Evolutionary conservation across 257 asterid genomes (phyloP).

Genomic region (Hygrophila difformis): DNA sequence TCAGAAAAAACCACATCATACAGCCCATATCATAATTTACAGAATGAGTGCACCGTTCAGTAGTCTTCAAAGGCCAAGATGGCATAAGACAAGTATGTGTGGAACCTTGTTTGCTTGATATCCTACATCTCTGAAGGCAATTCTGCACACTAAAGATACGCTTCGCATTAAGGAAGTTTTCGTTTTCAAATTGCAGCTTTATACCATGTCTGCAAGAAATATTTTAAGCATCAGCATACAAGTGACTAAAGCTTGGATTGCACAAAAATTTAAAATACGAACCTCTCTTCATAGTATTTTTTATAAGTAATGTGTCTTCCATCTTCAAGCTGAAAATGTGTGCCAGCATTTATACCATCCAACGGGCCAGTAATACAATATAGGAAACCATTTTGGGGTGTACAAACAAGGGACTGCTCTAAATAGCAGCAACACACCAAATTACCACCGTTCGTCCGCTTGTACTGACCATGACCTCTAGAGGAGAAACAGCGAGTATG

Average conservation of each 20-base stretch:
- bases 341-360: constrained; percentile 32
- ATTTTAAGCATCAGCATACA: neutral
- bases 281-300: constrained; percentile 40
- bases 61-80: neutral
- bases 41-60: neutral
- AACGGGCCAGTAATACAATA: constrained; percentile 40
- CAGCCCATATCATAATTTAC: neutral
- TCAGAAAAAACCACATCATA: neutral
- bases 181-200: constrained; percentile 29
- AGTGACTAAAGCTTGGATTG: neutral
- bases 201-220: constrained; percentile 47
- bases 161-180: constrained; percentile 45
- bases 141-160: constrained; percentile 36
- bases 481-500: constrained; percentile 17
- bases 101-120: constrained; percentile 41
- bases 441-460: constrained; percentile 43
- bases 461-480: constrained; percentile 10
- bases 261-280: constrained; percentile 4
- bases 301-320: constrained; percentile 40
- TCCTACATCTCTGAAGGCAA: constrained; percentile 38
- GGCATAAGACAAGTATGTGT: neutral
- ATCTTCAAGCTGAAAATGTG: constrained; percentile 27
- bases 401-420: constrained; percentile 53
- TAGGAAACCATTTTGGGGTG: constrained; percentile 52
- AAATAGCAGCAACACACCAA: constrained; percentile 47